These are phyloP conservation scores for Lolium multiflorum DNA, from an alignment of 176 grass and related monocot genomes.

Conservation along the genomic window DNA sequence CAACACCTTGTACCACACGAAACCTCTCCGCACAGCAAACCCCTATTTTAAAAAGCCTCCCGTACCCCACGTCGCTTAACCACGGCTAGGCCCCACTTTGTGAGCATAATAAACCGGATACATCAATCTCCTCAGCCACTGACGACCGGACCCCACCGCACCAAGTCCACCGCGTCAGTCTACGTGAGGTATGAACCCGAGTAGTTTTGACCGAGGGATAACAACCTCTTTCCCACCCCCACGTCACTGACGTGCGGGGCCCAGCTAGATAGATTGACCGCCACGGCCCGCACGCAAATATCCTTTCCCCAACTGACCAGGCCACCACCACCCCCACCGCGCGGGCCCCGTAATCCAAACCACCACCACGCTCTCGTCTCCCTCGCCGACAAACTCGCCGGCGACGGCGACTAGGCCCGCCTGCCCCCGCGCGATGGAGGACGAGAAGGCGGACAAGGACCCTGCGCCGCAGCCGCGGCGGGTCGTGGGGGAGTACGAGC, in stretches of 20 bases:
- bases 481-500: conserved; percentile 61
- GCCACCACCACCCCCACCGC: conserved; percentile 15
- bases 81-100: neutral
- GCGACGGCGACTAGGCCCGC: neutral
- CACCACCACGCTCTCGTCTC: neutral
- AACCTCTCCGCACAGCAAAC: conserved; percentile 10
- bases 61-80: neutral
- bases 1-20: conserved; percentile 35
- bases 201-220: neutral
- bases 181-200: rapidly evolving
- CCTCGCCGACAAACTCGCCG: neutral
- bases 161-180: neutral
- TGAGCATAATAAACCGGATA: neutral
- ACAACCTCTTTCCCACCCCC: neutral
- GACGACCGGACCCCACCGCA: neutral
- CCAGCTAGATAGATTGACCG: neutral
- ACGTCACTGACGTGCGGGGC: conserved; percentile 14
- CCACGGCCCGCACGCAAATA: conserved; percentile 35
- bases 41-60: neutral
- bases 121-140: neutral
- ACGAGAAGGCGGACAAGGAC: neutral
- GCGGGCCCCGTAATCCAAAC: conserved; percentile 50
- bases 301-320: neutral
- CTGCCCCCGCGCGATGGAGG: neutral
- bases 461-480: neutral